phyloP scores from a whole-genome alignment of 2,329 filamentous ascomycete species.

The Magnaporthiopsis incrustans region DNA sequence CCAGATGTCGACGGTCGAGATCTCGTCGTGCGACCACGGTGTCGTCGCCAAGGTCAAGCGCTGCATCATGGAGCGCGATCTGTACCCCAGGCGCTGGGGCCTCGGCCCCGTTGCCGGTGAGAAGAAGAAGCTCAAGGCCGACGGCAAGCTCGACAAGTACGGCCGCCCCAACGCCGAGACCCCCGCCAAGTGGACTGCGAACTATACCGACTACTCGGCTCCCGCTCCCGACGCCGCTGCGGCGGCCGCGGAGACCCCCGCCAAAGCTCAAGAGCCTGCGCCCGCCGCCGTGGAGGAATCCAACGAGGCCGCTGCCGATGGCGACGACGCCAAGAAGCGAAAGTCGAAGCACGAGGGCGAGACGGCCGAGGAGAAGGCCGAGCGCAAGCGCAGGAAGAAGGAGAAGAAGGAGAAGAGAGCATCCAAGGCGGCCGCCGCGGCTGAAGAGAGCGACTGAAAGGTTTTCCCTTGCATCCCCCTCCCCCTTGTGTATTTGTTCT shows the following conservation, averaged over 20 bases:
- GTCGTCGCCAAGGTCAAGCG: slow-evolving; percentile 98
- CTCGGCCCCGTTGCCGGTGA: slow-evolving; percentile 86
- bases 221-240: slow-evolving; percentile 36
- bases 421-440: slow-evolving; percentile 13
- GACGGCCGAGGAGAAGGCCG: slow-evolving; percentile 55
- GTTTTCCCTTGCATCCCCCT: not conserved
- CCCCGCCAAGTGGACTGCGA: slow-evolving; percentile 82
- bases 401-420: slow-evolving; percentile 23
- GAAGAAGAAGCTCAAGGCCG: slow-evolving; percentile 99
- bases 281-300: slow-evolving; percentile 27
- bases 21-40: slow-evolving; percentile 94
- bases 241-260: slow-evolving; percentile 33
- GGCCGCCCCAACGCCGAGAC: slow-evolving; percentile 88
- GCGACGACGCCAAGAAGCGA: slow-evolving; percentile 64
- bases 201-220: slow-evolving; percentile 84
- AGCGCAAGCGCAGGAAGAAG: slow-evolving; percentile 23
- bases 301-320: slow-evolving; percentile 28
- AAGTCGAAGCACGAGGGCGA: slow-evolving; percentile 70
- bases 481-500: not conserved
- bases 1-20: slow-evolving; percentile 96
- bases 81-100: slow-evolving; percentile 95
- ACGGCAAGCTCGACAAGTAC: slow-evolving; percentile 97
- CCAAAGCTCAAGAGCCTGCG: slow-evolving; percentile 18
- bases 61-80: slow-evolving; percentile 98
- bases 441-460: slow-evolving; percentile 17